phyloP scores from a whole-genome alignment of 163 green algal genomes.

The Chlorella variabilis region DNA sequence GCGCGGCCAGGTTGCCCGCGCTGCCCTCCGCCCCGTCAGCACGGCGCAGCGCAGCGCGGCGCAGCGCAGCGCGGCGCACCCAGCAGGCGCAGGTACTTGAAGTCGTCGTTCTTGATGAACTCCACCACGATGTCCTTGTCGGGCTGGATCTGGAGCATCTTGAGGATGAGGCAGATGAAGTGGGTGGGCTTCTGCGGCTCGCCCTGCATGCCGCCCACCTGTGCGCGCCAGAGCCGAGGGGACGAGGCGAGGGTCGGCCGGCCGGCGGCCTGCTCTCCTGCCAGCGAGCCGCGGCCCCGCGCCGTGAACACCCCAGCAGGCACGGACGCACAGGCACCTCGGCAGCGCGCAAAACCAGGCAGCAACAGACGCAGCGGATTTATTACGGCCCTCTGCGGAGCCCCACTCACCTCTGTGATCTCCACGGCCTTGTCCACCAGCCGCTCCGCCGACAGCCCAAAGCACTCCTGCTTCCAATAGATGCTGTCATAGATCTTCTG shows the following conservation, averaged over 20 bases:
- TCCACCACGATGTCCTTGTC: conserved; percentile 99
- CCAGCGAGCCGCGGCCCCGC: no score
- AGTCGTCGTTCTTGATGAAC: conserved; percentile 99
- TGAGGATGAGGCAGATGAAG: conserved; percentile 97
- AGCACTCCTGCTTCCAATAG: conserved; percentile 99
- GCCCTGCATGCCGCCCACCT: conserved; percentile 86
- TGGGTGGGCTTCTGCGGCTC: conserved; percentile 85
- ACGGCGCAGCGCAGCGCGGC: no score
- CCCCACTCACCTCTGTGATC: conserved; percentile 69
- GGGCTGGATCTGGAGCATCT: conserved; percentile 98
- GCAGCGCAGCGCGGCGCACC: not conserved
- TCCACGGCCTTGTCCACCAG: conserved; percentile 96
- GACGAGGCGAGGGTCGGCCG: not conserved
- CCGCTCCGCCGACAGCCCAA: conserved; percentile 92
- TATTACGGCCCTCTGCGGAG: no score
- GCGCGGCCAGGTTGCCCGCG: no score
- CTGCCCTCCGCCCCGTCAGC: no score
- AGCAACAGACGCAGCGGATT: no score
- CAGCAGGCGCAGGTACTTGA: conserved; percentile 97
- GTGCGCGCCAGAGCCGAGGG: not conserved
- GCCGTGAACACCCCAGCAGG: no score
- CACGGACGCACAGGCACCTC: no score
- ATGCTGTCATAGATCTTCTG: conserved; percentile 91
- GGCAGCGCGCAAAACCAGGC: no score
- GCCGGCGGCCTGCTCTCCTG: no score